phyloP scores from a whole-genome alignment of 495 filamentous ascomycete genomes.

The Podospora tetraspora region DNA sequence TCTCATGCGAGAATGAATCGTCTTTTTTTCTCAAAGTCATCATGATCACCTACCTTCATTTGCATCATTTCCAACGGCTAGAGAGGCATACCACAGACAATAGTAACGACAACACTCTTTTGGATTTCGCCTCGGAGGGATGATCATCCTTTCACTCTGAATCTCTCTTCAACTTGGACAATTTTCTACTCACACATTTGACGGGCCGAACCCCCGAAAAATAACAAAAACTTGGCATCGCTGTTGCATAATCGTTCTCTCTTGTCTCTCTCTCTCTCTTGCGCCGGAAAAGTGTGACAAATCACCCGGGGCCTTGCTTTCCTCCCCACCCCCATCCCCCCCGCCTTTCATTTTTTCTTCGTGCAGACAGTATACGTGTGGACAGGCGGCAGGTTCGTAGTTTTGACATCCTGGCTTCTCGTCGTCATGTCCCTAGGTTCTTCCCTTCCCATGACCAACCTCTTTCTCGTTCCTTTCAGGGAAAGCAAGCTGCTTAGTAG shows the following conservation, averaged over 20 bases:
- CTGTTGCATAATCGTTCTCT: background rate
- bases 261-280: background rate
- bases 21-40: background rate
- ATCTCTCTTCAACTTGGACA: background rate
- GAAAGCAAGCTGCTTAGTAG: conserved; percentile 55
- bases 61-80: background rate
- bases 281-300: background rate
- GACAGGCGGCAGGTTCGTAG: background rate
- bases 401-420: background rate
- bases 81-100: background rate
- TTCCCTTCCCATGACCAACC: background rate
- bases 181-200: background rate
- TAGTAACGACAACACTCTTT: background rate
- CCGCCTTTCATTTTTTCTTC: background rate
- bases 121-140: background rate
- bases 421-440: background rate
- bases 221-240: background rate
- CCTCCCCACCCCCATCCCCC: background rate
- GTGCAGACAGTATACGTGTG: conserved; percentile 1
- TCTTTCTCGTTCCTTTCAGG: background rate
- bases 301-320: background rate
- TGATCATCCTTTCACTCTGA: background rate
- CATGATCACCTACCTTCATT: background rate
- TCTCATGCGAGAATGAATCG: background rate
- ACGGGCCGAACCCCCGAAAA: background rate